Evolutionary conservation across 495 filamentous ascomycete genomes (phyloP), one percentile per base, ranked within the genome.

Genomic region (Xylaria intraflava): DNA sequence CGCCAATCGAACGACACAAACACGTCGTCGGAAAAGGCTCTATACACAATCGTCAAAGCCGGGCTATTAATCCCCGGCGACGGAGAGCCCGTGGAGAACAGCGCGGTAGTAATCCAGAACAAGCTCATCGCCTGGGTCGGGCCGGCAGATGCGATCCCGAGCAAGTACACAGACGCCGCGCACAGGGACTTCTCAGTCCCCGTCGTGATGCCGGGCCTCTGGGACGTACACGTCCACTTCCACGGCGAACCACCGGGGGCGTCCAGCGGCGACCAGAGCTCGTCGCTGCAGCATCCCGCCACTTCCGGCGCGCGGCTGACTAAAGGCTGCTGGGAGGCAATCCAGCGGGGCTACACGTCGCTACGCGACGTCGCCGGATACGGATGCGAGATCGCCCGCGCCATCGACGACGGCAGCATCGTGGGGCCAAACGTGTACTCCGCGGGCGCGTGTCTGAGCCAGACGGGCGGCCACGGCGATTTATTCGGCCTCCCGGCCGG

Each of bases 301-400:
- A 49, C 40, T 1, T 61, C 68, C 6, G 75, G 75, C 8, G 71
- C 71, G 1, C 65, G 72, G 0, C 62, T 65, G 17, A 64, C 72
- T 0, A 64, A 61, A 9, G 70, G 74, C 27, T 66, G 72, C 43
- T 67, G 64, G 54, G 67, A 64, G 42, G 68, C 74, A 0, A 49
- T 80, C 4, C 66, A 75, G 62, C 66, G 74, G 1, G 78, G 78
- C 0, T 79, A 74, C 58, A 80, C 78, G n/a, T 78, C 78, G 22
- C 53, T 78, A 2, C 70, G 78, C 23, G 78, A 79, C 53, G 55
- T 78, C 4, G 77, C 69, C 2, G 76, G 77, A 6, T 67, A 51
- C 42, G 78, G 68, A 1, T 67, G 69, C 40, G 70, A 80, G 46
- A 44, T 79, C 0, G 48, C 60, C 9, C 57, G 59, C 23, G 78